Conservation (phyloP, 805 yeast genomes). For the Kodamaea kaohsiungensis region DNA sequence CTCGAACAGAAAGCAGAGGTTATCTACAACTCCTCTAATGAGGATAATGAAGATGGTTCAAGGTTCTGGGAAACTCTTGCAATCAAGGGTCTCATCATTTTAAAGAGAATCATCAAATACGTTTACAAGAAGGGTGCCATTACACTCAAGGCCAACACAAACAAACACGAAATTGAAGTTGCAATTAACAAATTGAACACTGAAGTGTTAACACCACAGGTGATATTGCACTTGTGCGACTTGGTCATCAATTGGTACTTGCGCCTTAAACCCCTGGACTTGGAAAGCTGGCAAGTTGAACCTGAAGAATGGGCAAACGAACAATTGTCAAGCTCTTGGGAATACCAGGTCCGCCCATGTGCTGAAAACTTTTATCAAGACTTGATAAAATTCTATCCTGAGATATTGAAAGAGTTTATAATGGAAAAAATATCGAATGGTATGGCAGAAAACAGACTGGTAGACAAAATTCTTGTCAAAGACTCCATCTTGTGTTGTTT, state of each 20-base stretch:
- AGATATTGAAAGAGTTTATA: constrained; percentile 52
- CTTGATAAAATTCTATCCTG: constrained; percentile 63
- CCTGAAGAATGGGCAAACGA: constrained; percentile 95
- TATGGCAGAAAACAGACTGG: constrained; percentile 21
- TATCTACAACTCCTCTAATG: constrained; percentile 59
- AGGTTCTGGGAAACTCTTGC: constrained; percentile 76
- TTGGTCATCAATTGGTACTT: constrained; percentile 73
- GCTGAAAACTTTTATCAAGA: constrained; percentile 84
- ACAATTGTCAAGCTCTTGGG: constrained; percentile 65
- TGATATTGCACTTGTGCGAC: constrained; percentile 61
- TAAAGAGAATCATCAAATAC: constrained; percentile 65
- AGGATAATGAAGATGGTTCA: constrained; percentile 34
- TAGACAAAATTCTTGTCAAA: constrained; percentile 58
- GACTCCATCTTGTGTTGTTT: constrained; percentile 85
- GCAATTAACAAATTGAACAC: constrained; percentile 55
- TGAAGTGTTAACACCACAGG: constrained; percentile 58
- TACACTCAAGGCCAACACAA: constrained; percentile 61
- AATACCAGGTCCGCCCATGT: constrained; percentile 81
- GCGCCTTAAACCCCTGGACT: constrained; percentile 68
- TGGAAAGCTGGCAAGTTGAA: constrained; percentile 79
- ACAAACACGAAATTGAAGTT: constrained; percentile 59
- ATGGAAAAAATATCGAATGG: constrained; percentile 57
- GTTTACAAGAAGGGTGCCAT: constrained; percentile 68
- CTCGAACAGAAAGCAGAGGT: constrained; percentile 64
- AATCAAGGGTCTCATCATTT: constrained; percentile 61